These are phyloP conservation scores for Stipa capillata DNA, from an alignment of 176 grass and related monocot species.

Conservation along the genomic window DNA sequence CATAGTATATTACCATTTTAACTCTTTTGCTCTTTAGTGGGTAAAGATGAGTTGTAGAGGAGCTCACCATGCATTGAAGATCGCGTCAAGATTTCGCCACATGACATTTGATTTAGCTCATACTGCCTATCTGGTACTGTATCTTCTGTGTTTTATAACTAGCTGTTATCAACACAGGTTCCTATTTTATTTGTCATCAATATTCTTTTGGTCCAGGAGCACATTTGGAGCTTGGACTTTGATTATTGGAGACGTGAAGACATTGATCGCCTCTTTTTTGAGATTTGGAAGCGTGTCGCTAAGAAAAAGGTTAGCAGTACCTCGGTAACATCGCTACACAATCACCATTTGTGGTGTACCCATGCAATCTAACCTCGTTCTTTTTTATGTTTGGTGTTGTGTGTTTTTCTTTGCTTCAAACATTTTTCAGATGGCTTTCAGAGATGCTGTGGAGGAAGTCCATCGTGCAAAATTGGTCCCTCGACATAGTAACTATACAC, in stretches of 20 bases:
- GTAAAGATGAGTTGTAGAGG: neutral
- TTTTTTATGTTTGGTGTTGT: neutral
- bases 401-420: neutral
- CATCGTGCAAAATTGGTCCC: neutral
- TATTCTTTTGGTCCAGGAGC: neutral
- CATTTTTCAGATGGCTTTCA: neutral
- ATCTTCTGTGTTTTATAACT: neutral
- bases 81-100: neutral
- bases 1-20: neutral
- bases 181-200: neutral
- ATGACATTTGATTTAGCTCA: neutral
- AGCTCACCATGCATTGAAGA: neutral
- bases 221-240: neutral
- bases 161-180: neutral
- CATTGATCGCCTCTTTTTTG: neutral
- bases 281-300: neutral
- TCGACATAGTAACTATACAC: no score
- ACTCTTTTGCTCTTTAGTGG: neutral
- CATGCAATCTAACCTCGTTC: no score
- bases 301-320: neutral
- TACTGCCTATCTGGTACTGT: neutral
- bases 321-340: no score
- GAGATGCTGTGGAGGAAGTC: neutral
- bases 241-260: neutral
- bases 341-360: no score